phyloP scores from a whole-genome alignment of 225 moss, liverwort and hornwort species.

The Bryum argenteum region DNA sequence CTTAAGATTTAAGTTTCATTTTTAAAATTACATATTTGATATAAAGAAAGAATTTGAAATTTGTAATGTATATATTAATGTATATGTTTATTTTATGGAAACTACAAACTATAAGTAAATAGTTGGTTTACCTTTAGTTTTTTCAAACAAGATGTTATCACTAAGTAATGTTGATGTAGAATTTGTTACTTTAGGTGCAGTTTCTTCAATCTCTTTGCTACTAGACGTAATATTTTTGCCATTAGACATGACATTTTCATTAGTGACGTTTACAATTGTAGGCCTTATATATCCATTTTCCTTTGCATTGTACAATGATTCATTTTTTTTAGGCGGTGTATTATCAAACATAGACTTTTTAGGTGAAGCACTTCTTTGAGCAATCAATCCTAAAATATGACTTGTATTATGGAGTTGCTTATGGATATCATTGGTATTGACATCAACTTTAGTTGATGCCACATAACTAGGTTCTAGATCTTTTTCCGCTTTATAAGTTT shows the following conservation, averaged over 20 bases:
- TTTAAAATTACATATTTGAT: too few relatives aligned
- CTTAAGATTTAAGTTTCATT: background rate
- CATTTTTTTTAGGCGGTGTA: background rate
- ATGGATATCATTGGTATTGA: background rate
- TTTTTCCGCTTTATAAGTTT: background rate
- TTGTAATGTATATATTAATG: too few relatives aligned
- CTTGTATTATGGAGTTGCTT: background rate
- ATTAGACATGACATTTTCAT: background rate
- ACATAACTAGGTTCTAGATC: background rate
- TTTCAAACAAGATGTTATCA: background rate
- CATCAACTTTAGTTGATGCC: background rate
- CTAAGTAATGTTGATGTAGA: background rate
- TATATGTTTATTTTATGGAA: background rate
- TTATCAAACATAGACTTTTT: background rate
- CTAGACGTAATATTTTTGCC: background rate
- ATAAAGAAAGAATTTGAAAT: too few relatives aligned
- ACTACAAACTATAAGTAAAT: background rate
- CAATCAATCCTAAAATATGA: slow-evolving; percentile 16
- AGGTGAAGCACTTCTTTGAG: slow-evolving; percentile 16
- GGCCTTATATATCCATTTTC: background rate
- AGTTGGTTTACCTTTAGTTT: background rate
- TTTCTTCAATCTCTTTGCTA: background rate
- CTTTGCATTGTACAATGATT: background rate
- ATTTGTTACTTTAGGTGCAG: background rate
- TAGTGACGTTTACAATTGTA: background rate